Percentiles rank a stretch among this genome's conserved stretches.
These are phyloP conservation scores for Candida vaughaniae DNA, from an alignment of 805 yeast genomes.

Conservation along the genomic window DNA sequence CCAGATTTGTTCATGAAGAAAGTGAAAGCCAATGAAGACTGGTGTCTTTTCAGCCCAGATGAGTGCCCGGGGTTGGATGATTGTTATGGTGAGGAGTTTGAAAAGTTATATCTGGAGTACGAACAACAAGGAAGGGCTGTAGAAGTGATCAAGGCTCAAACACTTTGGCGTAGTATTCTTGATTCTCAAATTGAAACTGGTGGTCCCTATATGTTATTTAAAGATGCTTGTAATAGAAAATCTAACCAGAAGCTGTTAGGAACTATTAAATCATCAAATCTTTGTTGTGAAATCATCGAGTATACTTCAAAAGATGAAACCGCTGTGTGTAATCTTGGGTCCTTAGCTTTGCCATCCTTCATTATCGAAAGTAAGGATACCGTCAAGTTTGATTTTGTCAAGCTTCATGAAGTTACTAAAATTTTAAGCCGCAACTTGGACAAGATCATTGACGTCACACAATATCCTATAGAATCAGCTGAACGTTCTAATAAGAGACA, in stretches of 20 bases:
- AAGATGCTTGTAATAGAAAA: constrained; percentile 86
- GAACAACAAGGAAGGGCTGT: constrained; percentile 68
- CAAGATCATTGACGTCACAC: constrained; percentile 78
- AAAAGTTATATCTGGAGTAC: constrained; percentile 64
- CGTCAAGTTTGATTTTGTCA: constrained; percentile 64
- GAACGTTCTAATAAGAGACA: constrained; percentile 72
- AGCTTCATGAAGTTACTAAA: constrained; percentile 74
- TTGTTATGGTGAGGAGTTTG: constrained; percentile 82
- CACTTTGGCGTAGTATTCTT: constrained; percentile 83
- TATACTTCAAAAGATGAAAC: constrained; percentile 90
- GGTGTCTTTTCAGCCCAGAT: constrained; percentile 91
- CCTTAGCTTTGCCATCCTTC: constrained; percentile 83
- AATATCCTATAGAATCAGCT: constrained; percentile 82
- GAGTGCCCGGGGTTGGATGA: constrained; percentile 86
- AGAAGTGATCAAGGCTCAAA: constrained; percentile 76
- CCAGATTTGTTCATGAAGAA: constrained; percentile 93
- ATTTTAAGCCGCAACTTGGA: constrained; percentile 78
- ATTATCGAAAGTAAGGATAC: constrained; percentile 40
- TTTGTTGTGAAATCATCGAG: constrained; percentile 93
- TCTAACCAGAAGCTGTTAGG: constrained; percentile 93
- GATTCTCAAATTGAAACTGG: constrained; percentile 97
- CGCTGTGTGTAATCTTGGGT: constrained; percentile 94
- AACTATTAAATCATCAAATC: constrained; percentile 85
- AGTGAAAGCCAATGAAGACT: constrained; percentile 72
- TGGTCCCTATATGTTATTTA: constrained; percentile 90